A percentile compares a stretch with the other conserved stretches of the same genome.
Evolutionary conservation across 352 stramenopile genomes (phyloP).

Genomic region (Phytophthora pluvialis): DNA sequence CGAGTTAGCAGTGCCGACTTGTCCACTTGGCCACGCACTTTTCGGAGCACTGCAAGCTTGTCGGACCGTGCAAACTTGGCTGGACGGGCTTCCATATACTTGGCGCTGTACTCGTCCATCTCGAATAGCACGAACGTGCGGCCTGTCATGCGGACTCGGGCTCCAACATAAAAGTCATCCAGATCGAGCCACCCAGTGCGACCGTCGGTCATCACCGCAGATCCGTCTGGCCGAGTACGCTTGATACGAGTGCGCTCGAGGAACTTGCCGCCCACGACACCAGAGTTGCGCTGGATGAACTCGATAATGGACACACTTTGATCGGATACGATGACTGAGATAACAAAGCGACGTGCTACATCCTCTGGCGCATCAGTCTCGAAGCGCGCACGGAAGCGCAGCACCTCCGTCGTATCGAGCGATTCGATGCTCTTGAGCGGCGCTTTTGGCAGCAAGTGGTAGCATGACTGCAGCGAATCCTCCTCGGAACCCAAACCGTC

Average conservation of each 20-base stretch:
- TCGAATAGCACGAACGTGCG: constrained; percentile 77
- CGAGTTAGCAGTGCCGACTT: constrained; percentile 29
- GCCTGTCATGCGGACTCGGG: constrained; percentile 66
- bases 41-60: constrained; percentile 67
- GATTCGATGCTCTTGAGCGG: constrained; percentile 88
- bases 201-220: constrained; percentile 38
- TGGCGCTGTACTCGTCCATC: constrained; percentile 87
- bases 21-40: constrained; percentile 56
- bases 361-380: constrained; percentile 75
- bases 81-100: constrained; percentile 79
- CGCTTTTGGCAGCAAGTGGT: constrained; percentile 81
- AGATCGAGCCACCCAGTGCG: constrained; percentile 50
- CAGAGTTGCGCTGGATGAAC: constrained; percentile 76
- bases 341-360: constrained; percentile 74
- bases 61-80: constrained; percentile 70
- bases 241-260: constrained; percentile 78
- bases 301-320: constrained; percentile 82
- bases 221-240: constrained; percentile 38
- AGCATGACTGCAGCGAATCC: constrained; percentile 91
- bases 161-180: constrained; percentile 82
- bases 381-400: constrained; percentile 80
- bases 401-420: constrained; percentile 74
- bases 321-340: constrained; percentile 79
- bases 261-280: constrained; percentile 78
- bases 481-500: constrained; percentile 78